These are phyloP conservation scores for Endotrypanum monterogeii DNA, from an alignment of 208 protist genomes.

Conservation along the genomic window DNA sequence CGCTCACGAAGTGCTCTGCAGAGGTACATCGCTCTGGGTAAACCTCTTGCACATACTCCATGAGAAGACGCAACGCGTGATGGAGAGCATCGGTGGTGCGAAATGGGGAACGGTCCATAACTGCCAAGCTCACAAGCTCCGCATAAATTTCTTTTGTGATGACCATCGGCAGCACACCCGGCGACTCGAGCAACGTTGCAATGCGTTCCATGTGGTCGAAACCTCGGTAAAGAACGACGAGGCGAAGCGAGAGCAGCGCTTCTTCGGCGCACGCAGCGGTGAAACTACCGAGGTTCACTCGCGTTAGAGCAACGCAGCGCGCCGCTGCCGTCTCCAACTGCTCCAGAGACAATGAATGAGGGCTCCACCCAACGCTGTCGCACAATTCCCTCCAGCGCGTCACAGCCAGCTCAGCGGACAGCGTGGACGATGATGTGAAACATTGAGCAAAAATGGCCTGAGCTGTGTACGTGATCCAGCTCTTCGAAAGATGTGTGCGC, in stretches of 20 bases:
- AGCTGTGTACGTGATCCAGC: slow-evolving; percentile 42
- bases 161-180: slow-evolving; percentile 26
- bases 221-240: slow-evolving; percentile 59
- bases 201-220: slow-evolving; percentile 58
- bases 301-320: slow-evolving; percentile 34
- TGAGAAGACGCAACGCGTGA: slow-evolving; percentile 26
- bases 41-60: slow-evolving; percentile 37
- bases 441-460: slow-evolving; percentile 53
- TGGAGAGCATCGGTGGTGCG: slow-evolving; percentile 23
- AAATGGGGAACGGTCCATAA: slow-evolving; percentile 57
- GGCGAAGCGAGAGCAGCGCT: slow-evolving; percentile 53
- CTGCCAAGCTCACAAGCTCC: slow-evolving; percentile 65
- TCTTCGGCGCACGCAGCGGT: slow-evolving; percentile 36
- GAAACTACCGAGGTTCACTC: slow-evolving; percentile 17
- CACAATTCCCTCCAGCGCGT: slow-evolving; percentile 50
- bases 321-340: slow-evolving; percentile 19
- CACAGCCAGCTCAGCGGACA: slow-evolving; percentile 15
- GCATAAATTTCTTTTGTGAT: slow-evolving; percentile 61
- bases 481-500: slow-evolving; percentile 25
- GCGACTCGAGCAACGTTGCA: slow-evolving; percentile 36
- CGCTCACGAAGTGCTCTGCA: slow-evolving; percentile 33
- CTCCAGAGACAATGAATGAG: slow-evolving; percentile 47
- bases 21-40: slow-evolving; percentile 35
- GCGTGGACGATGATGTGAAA: slow-evolving; percentile 21
- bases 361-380: slow-evolving; percentile 66